These are phyloP conservation scores for Agapanthus africanus DNA, from an alignment of 106 monocot species.

Conservation along the genomic window DNA sequence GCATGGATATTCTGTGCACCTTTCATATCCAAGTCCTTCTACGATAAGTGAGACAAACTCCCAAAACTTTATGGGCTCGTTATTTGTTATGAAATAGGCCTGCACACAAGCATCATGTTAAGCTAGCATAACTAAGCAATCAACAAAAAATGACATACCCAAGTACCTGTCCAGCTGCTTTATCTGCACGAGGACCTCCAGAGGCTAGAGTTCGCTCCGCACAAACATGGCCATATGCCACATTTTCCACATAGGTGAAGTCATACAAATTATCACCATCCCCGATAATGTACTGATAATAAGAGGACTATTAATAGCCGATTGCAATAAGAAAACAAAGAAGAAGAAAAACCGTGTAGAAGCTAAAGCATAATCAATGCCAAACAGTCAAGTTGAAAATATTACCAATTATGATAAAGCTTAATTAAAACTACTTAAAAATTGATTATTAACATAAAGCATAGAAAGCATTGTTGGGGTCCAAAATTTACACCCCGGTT, in stretches of 20 bases:
- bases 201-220: slow-evolving; percentile 86
- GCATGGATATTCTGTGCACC: slow-evolving; percentile 26
- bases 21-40: slow-evolving; percentile 96
- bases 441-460: background rate
- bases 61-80: slow-evolving; percentile 96
- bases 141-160: background rate
- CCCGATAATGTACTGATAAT: slow-evolving; percentile 73
- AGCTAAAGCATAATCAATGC: no score
- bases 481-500: no score
- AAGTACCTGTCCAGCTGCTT: slow-evolving; percentile 63
- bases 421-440: no score
- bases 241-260: slow-evolving; percentile 99
- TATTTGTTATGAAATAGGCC: slow-evolving; percentile 97
- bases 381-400: background rate
- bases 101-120: slow-evolving; percentile 18
- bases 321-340: background rate
- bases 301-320: background rate
- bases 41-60: slow-evolving; percentile 83
- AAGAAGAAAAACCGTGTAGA: no score
- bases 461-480: background rate
- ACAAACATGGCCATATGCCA: slow-evolving; percentile 93
- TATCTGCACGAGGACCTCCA: slow-evolving; percentile 32
- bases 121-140: slow-evolving; percentile 6
- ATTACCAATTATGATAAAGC: background rate
- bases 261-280: slow-evolving; percentile 91